Evolutionary conservation across 805 yeast genomes (phyloP), one percentile per base, ranked within the genome.

Genomic region (Torulaspora gathmanii): DNA sequence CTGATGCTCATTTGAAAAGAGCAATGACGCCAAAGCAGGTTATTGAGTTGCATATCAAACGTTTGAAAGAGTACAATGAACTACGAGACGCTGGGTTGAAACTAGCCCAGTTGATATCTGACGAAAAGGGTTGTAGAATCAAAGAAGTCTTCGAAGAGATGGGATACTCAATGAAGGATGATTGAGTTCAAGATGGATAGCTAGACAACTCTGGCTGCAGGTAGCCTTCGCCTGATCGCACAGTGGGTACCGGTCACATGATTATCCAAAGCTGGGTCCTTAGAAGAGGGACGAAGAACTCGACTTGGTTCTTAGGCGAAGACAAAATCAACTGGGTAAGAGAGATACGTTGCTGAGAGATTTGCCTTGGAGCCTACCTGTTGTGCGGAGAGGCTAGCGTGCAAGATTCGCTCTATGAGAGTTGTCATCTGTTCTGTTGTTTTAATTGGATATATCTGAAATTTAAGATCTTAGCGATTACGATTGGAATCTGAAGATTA

Each of bases 81-180:
- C 62, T 83, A 19, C 74, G 77, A 54, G 89, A 83, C 56, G 70
- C 73, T 1, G 85, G 86, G 0, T 55, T 80, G 42, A 72, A 75
- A 5, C 58, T 83, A 49, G 73, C 80, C 9, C 74, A 76, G 33
- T 60, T 80, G 68, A 79, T 83, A 26, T 83, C 86, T 0, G 79
- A 77, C 41, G 83, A 79, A 47, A 69, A 78, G 47, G 65, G 71
- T 20, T 64, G 75, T 22, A 67, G 73, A 36, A 57, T 77, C 4
- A 61, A 65, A 10, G 79, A 73, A 29, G 72, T 81, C 5, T 62
- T 79, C 53, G 68, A 72, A 11, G 85, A 82, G 54, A 73, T 79
- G 71, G 78, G 74, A 7, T 56, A 48, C 44, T 43, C 47, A 4
- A 56, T 64, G 58, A 40, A 34, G 15, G 66, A 61, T 30, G 46